Evolutionary conservation across 2,329 filamentous ascomycete species (phyloP).

Genomic region (Exophiala bonariae): DNA sequence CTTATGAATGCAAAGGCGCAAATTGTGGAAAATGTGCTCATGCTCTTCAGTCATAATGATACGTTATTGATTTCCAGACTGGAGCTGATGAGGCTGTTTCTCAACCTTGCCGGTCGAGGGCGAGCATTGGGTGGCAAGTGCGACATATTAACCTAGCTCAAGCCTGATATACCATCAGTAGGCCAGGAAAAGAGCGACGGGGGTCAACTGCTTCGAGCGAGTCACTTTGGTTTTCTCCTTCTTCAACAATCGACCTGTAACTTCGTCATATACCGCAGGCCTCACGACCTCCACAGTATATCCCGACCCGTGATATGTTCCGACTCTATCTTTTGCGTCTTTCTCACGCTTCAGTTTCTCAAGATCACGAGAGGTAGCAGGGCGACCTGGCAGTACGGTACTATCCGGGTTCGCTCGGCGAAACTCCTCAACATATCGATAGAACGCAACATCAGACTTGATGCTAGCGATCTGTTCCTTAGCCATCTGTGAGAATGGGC

Average conservation of each 20-base stretch:
- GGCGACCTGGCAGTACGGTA: conserved; percentile 2
- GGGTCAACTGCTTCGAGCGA: background rate
- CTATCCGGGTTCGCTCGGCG: conserved; percentile 1
- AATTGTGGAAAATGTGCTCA: too few species aligned
- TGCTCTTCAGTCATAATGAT: too few species aligned
- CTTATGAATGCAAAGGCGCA: too few species aligned
- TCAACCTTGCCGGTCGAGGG: too few species aligned
- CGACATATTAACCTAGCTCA: too few species aligned
- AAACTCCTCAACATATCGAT: conserved; percentile 7
- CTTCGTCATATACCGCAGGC: conserved; percentile 6
- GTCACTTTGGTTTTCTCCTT: conserved; percentile 9
- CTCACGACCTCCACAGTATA: conserved; percentile 6
- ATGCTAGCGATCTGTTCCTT: conserved; percentile 7
- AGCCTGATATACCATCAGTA: too few species aligned
- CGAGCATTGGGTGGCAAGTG: too few species aligned
- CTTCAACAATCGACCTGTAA: conserved; percentile 5
- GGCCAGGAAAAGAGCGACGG: background rate
- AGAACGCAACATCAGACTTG: conserved; percentile 7
- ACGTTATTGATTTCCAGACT: too few species aligned
- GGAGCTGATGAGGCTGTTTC: too few species aligned
- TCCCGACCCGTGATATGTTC: conserved; percentile 1
- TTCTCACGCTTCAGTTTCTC: conserved; percentile 2
- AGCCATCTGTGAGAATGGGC: background rate
- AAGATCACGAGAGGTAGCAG: background rate
- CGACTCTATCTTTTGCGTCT: conserved; percentile 6